phyloP scores from a whole-genome alignment of 768 basidiomycete genomes.

The Hygrophoropsis aurantiaca region DNA sequence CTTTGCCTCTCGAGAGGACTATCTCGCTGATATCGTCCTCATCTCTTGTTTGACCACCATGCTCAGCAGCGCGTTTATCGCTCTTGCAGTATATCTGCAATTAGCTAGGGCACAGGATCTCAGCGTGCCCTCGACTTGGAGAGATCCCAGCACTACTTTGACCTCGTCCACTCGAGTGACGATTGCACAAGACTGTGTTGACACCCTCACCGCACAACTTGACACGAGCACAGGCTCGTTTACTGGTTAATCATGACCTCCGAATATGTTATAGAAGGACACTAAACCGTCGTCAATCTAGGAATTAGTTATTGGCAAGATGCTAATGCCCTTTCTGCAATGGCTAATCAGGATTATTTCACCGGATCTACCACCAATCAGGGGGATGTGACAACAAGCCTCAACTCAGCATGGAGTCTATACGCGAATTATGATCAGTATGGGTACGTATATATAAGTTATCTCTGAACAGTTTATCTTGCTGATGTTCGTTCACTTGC shows the following conservation, averaged over 20 bases:
- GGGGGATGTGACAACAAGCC: conserved; percentile 1
- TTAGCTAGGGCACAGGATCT: conserved; percentile 37
- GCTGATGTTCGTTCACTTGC: neutral
- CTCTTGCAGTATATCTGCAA: neutral
- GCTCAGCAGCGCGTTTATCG: too few relatives aligned
- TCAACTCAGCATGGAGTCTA: conserved; percentile 3
- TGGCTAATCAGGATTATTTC: neutral
- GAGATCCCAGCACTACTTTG: conserved; percentile 42
- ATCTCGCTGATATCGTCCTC: too few relatives aligned
- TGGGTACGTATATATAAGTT: neutral
- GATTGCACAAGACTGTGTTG: conserved; percentile 42
- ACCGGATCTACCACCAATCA: neutral
- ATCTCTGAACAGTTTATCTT: neutral
- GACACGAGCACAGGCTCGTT: conserved; percentile 40
- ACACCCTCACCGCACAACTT: conserved; percentile 39
- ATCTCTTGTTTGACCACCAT: too few relatives aligned
- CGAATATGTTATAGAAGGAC: too few relatives aligned
- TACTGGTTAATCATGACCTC: conserved; percentile 31
- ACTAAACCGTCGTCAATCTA: conserved; percentile 13
- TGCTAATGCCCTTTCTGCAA: conserved; percentile 50
- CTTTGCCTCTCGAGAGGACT: too few relatives aligned
- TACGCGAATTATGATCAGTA: conserved; percentile 7
- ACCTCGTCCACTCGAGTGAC: conserved; percentile 38
- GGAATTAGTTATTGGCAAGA: conserved; percentile 56
- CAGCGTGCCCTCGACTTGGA: conserved; percentile 42